Evolutionary conservation across 2,329 filamentous ascomycete species (phyloP).

Genomic region (Colletotrichum lentis): DNA sequence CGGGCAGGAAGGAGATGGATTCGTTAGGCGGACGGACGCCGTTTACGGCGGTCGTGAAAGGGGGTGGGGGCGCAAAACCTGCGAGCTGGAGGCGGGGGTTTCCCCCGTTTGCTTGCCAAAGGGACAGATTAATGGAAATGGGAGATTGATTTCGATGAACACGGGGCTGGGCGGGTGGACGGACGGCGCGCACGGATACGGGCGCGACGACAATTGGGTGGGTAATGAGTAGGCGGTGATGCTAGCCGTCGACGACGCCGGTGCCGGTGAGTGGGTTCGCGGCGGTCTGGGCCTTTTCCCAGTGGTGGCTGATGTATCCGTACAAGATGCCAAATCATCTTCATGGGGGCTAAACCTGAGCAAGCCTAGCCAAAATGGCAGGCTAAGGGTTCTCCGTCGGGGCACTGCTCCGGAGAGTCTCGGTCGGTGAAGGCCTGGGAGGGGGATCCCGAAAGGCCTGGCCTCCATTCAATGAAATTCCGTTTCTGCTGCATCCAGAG

Average conservation of each 20-base stretch:
- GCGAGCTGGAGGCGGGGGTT: background rate
- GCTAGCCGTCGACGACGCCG: constrained; percentile 15
- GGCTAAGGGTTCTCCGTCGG: background rate
- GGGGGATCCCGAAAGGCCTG: background rate
- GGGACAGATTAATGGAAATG: background rate
- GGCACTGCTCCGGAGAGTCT: background rate
- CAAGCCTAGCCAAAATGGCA: background rate
- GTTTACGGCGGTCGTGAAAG: background rate
- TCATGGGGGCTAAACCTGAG: too few relatives aligned
- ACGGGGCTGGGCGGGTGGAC: background rate
- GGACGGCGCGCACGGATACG: background rate
- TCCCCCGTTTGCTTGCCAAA: background rate
- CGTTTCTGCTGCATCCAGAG: background rate
- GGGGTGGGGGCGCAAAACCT: background rate
- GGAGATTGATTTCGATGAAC: background rate
- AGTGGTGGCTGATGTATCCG: background rate
- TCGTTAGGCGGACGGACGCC: background rate
- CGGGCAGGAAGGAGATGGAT: background rate
- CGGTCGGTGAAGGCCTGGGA: background rate
- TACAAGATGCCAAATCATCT: background rate
- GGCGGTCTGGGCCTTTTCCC: background rate
- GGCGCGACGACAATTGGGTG: background rate
- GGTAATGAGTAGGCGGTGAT: background rate
- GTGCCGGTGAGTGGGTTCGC: constrained; percentile 5
- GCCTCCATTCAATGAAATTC: background rate